Conservation (phyloP, 441 rosid species). For the Caryocar brasiliense region DNA sequence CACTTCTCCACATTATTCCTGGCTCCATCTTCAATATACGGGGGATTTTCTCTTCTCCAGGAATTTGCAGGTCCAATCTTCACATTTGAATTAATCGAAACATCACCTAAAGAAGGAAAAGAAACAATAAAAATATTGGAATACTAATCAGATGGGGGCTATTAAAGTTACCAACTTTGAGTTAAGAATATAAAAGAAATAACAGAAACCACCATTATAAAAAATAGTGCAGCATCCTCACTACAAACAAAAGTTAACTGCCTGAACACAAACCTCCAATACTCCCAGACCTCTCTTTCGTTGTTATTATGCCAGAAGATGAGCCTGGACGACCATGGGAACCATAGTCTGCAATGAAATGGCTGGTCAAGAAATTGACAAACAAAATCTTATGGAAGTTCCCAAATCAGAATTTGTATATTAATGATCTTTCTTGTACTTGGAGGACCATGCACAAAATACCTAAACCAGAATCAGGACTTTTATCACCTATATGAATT, state of each 20-base stretch:
- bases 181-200: neutral
- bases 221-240: neutral
- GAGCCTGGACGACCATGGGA: constrained; percentile 46
- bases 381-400: neutral
- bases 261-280: constrained; percentile 37
- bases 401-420: neutral
- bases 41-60: constrained; percentile 62
- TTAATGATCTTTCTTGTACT: neutral
- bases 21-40: constrained; percentile 49
- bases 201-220: neutral
- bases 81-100: constrained; percentile 26
- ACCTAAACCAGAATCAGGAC: neutral
- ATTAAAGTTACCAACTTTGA: neutral
- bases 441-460: neutral
- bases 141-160: too few species aligned
- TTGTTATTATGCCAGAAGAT: constrained; percentile 38
- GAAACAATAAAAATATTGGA: too few species aligned
- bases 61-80: constrained; percentile 35
- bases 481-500: too few species aligned
- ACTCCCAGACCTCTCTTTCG: constrained; percentile 36
- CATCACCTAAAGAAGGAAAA: constrained; percentile 28
- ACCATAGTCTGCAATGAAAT: constrained; percentile 43
- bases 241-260: neutral
- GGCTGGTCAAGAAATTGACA: constrained; percentile 5
- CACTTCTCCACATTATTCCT: constrained; percentile 52